Evolutionary conservation across 2,329 filamentous ascomycete genomes (phyloP).

Genomic region (Polytolypa hystricis): DNA sequence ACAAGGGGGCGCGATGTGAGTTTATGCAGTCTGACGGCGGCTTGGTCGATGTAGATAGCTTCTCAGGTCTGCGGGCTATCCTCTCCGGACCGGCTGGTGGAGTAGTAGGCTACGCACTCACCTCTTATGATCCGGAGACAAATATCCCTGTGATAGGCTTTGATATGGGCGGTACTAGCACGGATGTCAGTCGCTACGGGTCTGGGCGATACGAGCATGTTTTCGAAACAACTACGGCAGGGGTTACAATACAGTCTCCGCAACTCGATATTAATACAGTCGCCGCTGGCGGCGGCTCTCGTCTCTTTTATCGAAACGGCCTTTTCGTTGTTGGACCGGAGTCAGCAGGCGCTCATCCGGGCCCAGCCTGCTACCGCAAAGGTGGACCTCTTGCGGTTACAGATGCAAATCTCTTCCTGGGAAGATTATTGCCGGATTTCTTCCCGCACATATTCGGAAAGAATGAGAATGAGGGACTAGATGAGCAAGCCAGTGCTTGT

Average conservation of each 20-base stretch:
- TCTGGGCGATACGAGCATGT: conserved; percentile 80
- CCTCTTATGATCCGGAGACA: conserved; percentile 69
- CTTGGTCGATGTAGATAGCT: conserved; percentile 42
- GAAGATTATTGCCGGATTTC: conserved; percentile 73
- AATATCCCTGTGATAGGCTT: conserved; percentile 80
- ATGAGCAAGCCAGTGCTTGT: conserved; percentile 58
- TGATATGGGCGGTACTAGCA: conserved; percentile 86
- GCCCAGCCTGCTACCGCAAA: conserved; percentile 84
- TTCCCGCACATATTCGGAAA: conserved; percentile 89
- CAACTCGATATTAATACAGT: conserved; percentile 89
- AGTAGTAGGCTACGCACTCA: conserved; percentile 82
- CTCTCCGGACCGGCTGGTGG: conserved; percentile 85
- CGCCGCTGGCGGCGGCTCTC: conserved; percentile 72
- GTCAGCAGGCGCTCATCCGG: conserved; percentile 78
- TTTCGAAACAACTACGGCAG: conserved; percentile 82
- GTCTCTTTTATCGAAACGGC: conserved; percentile 50
- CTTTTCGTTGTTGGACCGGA: conserved; percentile 85
- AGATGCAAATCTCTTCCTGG: conserved; percentile 79
- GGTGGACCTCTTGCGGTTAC: conserved; percentile 85
- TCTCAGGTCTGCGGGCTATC: conserved; percentile 76
- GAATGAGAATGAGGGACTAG: conserved; percentile 67
- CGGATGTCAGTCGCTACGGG: conserved; percentile 76
- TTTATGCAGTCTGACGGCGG: conserved; percentile 88
- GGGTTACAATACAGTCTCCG: conserved; percentile 78
- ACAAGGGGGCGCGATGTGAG: conserved; percentile 67